A percentile compares a stretch with the other conserved stretches of the same genome.
Evolutionary conservation across 257 asterid species (phyloP).

Genomic region (Fraxinus pennsylvanica): DNA sequence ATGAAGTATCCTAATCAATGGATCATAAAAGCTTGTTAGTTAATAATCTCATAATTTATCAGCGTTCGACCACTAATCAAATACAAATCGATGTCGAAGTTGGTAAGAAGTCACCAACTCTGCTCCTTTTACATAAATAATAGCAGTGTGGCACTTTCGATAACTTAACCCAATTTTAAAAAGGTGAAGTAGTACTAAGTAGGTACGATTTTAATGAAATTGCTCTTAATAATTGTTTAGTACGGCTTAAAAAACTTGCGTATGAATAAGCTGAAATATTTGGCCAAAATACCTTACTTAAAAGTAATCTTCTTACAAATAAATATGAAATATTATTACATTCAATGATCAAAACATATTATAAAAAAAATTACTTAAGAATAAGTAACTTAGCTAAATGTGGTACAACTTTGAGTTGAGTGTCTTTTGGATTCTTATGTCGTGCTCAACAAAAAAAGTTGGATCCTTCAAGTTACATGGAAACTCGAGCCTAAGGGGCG

Average conservation of each 20-base stretch:
- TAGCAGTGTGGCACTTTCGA: not conserved
- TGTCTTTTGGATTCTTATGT: no score
- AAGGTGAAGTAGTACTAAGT: not conserved
- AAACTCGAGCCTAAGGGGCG: no score
- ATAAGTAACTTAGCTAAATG: no score
- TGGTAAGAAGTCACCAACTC: not conserved
- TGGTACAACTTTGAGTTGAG: no score
- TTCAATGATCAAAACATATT: no score
- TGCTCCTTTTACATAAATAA: not conserved
- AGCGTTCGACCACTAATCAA: not conserved
- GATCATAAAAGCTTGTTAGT: not conserved
- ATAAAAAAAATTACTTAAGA: no score
- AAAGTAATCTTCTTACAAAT: no score
- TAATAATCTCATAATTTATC: not conserved
- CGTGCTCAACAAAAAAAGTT: no score
- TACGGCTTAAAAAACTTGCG: not conserved
- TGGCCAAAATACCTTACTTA: not conserved
- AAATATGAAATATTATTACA: no score
- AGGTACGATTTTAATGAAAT: not conserved
- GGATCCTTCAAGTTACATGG: not conserved
- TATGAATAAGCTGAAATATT: not conserved
- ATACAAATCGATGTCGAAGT: not conserved
- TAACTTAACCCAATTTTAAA: not conserved
- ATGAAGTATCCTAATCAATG: not conserved
- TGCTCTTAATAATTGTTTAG: not conserved